These are phyloP conservation scores for Raphanus raphanistrum DNA, from an alignment of 345 rosid species.

Conservation along the genomic window DNA sequence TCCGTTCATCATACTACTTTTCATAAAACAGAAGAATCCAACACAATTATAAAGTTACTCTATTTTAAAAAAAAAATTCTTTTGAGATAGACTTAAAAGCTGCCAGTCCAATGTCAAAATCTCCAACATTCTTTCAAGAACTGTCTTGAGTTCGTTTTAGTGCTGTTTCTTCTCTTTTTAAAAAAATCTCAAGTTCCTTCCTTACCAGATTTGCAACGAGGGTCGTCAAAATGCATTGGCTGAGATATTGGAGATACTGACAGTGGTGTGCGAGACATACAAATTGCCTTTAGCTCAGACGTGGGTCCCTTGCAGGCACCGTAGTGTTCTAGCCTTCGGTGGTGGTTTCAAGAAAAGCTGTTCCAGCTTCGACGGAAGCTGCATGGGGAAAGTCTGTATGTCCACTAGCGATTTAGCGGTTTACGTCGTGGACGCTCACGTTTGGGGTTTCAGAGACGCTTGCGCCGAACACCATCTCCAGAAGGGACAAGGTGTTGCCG, in stretches of 20 bases:
- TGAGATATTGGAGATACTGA: conserved; percentile 86
- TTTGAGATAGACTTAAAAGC: too few species aligned
- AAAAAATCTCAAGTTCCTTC: conserved; percentile 1
- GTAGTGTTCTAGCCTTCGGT: conserved; percentile 73
- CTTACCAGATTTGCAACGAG: conserved; percentile 82
- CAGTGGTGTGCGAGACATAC: conserved; percentile 78
- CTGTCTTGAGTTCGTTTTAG: neutral
- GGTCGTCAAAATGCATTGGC: conserved; percentile 85
- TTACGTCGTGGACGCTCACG: conserved; percentile 83
- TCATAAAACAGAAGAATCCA: too few species aligned
- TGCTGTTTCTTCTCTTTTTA: conserved; percentile 37
- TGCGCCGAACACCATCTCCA: conserved; percentile 95
- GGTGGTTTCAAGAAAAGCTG: conserved; percentile 93
- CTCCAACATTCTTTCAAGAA: too few species aligned
- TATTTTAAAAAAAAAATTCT: too few species aligned
- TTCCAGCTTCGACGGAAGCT: conserved; percentile 83
- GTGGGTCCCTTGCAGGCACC: conserved; percentile 96
- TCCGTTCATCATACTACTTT: too few species aligned
- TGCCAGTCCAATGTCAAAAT: too few species aligned
- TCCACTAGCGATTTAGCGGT: conserved; percentile 85
- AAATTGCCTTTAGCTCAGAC: conserved; percentile 96
- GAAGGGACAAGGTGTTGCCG: conserved; percentile 93
- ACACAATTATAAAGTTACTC: too few species aligned
- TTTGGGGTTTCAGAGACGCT: conserved; percentile 96
- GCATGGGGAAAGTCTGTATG: conserved; percentile 90